These are phyloP conservation scores for Ottelia alismoides DNA, from an alignment of 106 monocot genomes.

Conservation along the genomic window DNA sequence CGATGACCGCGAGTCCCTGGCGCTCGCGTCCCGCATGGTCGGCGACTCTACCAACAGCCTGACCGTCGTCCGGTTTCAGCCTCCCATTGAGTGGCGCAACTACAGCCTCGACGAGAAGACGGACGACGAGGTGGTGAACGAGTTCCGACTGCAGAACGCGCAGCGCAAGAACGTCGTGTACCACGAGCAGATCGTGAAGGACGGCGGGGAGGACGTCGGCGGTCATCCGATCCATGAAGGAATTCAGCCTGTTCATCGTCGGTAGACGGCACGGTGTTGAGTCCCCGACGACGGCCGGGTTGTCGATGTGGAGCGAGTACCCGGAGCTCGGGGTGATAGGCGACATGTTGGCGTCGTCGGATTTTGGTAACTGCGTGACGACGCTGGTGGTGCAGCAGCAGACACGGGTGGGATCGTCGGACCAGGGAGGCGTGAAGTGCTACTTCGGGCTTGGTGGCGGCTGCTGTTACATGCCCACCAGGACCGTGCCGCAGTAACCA, in stretches of 20 bases:
- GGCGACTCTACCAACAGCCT: neutral
- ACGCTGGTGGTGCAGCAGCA: slow-evolving; percentile 56
- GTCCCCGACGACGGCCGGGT: slow-evolving; percentile 15
- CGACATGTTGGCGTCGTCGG: slow-evolving; percentile 22
- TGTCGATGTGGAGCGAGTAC: slow-evolving; percentile 38
- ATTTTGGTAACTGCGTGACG: slow-evolving; percentile 20
- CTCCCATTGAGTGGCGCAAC: neutral
- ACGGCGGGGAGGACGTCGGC: slow-evolving; percentile 13
- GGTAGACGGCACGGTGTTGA: slow-evolving; percentile 13
- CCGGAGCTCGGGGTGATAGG: slow-evolving; percentile 42
- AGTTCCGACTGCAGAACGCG: slow-evolving; percentile 2
- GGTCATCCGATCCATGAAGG: slow-evolving; percentile 12
- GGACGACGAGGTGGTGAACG: slow-evolving; percentile 5
- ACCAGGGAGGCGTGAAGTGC: neutral
- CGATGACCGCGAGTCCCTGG: slow-evolving; percentile 1
- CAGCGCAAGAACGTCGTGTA: slow-evolving; percentile 3
- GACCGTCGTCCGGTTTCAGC: neutral
- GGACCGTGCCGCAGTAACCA: too few species aligned
- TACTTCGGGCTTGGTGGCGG: neutral
- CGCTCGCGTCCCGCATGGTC: neutral
- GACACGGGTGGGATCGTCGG: neutral
- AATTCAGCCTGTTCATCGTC: slow-evolving; percentile 24
- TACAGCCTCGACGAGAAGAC: neutral
- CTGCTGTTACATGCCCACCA: too few species aligned
- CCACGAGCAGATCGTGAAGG: slow-evolving; percentile 16